Percentiles rank a stretch among this genome's conserved stretches.
phyloP scores from a whole-genome alignment of 345 rosid species.

The Eucalyptus curtisii region DNA sequence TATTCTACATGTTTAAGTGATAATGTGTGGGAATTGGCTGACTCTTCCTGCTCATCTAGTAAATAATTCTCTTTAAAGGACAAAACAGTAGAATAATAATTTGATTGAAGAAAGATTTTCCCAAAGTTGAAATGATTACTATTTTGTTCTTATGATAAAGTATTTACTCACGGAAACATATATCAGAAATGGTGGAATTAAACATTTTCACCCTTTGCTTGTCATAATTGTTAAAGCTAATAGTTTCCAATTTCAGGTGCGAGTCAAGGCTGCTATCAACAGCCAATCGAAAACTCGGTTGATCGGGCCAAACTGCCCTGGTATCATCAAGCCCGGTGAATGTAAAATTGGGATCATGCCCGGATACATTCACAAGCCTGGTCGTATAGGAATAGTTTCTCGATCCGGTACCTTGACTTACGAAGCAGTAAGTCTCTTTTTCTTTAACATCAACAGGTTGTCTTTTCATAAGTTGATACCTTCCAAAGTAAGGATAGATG shows the following conservation, averaged over 20 bases:
- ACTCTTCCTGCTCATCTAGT: neutral
- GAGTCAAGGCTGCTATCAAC: constrained; percentile 82
- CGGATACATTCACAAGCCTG: constrained; percentile 95
- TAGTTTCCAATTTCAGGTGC: constrained; percentile 33
- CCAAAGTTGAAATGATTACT: neutral
- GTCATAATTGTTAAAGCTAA: neutral
- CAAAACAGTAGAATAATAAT: neutral
- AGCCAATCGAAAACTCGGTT: constrained; percentile 77
- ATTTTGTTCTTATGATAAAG: neutral
- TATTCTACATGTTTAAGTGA: neutral
- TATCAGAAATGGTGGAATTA: neutral
- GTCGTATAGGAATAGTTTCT: constrained; percentile 87
- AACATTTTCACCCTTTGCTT: neutral
- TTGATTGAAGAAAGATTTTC: neutral
- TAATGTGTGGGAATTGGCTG: neutral
- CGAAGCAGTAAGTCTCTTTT: constrained; percentile 67
- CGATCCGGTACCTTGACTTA: constrained; percentile 95
- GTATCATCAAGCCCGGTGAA: constrained; percentile 88
- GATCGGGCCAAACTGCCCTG: constrained; percentile 97
- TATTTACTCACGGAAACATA: neutral
- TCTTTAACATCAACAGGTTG: neutral
- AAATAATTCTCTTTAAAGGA: neutral
- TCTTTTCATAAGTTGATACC: neutral
- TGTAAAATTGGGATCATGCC: constrained; percentile 97
- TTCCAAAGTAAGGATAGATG: neutral